Evolutionary conservation across 495 filamentous ascomycete species (phyloP).

Genomic region (Hypoxylon trugodes): DNA sequence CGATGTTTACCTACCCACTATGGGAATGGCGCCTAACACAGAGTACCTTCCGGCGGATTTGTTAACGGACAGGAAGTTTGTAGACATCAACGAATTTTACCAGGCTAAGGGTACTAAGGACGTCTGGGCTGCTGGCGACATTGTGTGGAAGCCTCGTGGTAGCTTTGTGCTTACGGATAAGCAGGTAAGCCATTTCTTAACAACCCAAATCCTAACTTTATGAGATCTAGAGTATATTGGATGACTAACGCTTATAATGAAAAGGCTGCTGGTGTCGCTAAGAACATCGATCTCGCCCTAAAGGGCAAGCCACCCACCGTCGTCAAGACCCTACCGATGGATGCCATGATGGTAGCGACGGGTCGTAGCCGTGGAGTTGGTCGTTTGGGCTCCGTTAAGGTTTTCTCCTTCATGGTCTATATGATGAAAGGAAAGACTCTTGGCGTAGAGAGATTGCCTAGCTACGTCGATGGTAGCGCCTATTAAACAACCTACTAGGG

Average conservation of each 20-base stretch:
- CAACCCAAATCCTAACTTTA: too few species aligned
- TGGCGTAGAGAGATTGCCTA: conserved; percentile 42
- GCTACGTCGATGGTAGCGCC: conserved; percentile 50
- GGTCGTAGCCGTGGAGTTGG: conserved; percentile 53
- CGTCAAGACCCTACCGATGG: conserved; percentile 53
- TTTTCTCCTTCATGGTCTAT: conserved; percentile 52
- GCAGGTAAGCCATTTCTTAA: conserved; percentile 46
- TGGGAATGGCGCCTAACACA: conserved; percentile 68
- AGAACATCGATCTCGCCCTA: conserved; percentile 53
- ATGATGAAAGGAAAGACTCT: conserved; percentile 54
- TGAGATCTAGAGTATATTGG: neutral
- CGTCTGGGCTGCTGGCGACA: conserved; percentile 64
- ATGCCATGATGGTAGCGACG: conserved; percentile 50
- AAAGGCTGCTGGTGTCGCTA: conserved; percentile 52
- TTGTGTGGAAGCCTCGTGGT: conserved; percentile 55
- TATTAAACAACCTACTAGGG: conserved; percentile 39
- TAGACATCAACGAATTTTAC: conserved; percentile 65
- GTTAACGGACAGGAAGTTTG: conserved; percentile 60
- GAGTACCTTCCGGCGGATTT: conserved; percentile 61
- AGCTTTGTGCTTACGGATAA: conserved; percentile 58
- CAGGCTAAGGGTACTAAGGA: conserved; percentile 53
- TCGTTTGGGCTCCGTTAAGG: conserved; percentile 47
- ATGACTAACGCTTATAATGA: neutral
- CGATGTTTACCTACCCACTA: conserved; percentile 71
- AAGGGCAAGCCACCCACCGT: conserved; percentile 43